Conservation (phyloP, 2,329 filamentous ascomycete species). For the Ceratocystis alfenasii region DNA sequence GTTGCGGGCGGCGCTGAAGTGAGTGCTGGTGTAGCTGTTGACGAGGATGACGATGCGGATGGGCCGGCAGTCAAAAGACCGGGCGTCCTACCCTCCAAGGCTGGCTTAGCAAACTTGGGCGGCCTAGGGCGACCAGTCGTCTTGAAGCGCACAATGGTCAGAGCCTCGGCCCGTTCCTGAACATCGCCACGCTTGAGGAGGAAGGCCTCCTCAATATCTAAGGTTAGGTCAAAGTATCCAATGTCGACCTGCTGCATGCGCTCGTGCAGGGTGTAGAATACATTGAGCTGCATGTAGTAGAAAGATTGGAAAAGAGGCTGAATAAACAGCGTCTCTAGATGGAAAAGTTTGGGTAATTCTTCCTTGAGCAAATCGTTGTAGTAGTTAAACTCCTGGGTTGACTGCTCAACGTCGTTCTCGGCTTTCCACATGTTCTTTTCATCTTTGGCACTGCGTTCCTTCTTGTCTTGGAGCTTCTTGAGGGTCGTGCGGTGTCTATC, state of each 20-base stretch:
- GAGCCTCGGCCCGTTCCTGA: constrained; percentile 68
- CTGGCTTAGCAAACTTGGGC: constrained; percentile 46
- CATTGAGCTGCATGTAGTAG: constrained; percentile 99
- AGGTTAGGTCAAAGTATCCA: constrained; percentile 86
- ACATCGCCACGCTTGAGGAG: constrained; percentile 78
- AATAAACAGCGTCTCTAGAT: constrained; percentile 86
- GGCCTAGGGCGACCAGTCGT: constrained; percentile 60
- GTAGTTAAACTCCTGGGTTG: constrained; percentile 93
- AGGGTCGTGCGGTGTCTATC: constrained; percentile 71
- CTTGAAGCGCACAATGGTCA: constrained; percentile 85
- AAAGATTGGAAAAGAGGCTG: constrained; percentile 95
- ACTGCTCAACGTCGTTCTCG: constrained; percentile 78
- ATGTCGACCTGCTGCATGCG: constrained; percentile 97
- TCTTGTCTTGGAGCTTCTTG: constrained; percentile 96
- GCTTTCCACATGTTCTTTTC: constrained; percentile 96
- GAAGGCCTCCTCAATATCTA: constrained; percentile 87
- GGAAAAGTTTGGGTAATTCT: constrained; percentile 83
- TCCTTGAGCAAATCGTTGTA: constrained; percentile 97
- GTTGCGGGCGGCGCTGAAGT: constrained; percentile 21
- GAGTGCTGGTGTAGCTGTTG: constrained; percentile 21
- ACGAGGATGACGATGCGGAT: constrained; percentile 23
- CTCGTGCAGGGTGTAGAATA: constrained; percentile 97
- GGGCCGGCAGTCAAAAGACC: constrained; percentile 42
- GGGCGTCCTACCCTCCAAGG: constrained; percentile 38
- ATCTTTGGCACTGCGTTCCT: constrained; percentile 90